A percentile compares a stretch with the other conserved stretches of the same genome.
phyloP scores from a whole-genome alignment of 768 basidiomycete genomes.

The Tylopilus vinaceipallidus region DNA sequence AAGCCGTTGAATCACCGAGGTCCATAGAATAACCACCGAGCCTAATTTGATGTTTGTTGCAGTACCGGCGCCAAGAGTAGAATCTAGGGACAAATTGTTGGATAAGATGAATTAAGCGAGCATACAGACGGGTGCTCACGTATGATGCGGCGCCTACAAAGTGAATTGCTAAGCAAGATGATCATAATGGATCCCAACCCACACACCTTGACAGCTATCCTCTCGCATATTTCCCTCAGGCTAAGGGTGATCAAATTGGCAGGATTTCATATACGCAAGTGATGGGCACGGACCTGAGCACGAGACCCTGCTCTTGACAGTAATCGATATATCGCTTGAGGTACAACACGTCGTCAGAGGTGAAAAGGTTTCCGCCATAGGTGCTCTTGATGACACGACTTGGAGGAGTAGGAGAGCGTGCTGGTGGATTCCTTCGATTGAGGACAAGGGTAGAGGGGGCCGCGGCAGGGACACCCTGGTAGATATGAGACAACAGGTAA shows the following conservation, averaged over 20 bases:
- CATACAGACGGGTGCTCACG: constrained; percentile 43
- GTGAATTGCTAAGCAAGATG: constrained; percentile 2
- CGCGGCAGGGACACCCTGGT: constrained; percentile 59
- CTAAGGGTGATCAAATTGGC: constrained; percentile 13
- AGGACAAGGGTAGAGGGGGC: constrained; percentile 65
- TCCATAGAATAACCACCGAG: constrained; percentile 83
- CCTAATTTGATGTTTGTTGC: constrained; percentile 92
- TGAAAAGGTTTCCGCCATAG: constrained; percentile 86
- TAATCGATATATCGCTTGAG: constrained; percentile 89
- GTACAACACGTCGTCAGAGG: constrained; percentile 78
- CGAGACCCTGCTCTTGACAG: constrained; percentile 83
- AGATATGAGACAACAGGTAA: constrained; percentile 4
- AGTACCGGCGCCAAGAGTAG: constrained; percentile 89
- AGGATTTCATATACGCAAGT: constrained; percentile 16
- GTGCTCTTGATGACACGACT: constrained; percentile 84
- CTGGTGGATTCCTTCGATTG: constrained; percentile 62
- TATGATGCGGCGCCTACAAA: constrained; percentile 79
- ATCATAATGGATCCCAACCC: not conserved
- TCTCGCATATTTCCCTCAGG: constrained; percentile 82
- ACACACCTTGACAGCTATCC: constrained; percentile 76
- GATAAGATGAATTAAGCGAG: not conserved
- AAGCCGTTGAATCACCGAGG: constrained; percentile 47
- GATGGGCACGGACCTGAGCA: constrained; percentile 55
- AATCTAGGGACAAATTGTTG: constrained; percentile 47
- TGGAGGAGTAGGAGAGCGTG: constrained; percentile 82